phyloP scores from a whole-genome alignment of 2,329 filamentous ascomycete species.

The Zelopaecilomyces penicillatus region DNA sequence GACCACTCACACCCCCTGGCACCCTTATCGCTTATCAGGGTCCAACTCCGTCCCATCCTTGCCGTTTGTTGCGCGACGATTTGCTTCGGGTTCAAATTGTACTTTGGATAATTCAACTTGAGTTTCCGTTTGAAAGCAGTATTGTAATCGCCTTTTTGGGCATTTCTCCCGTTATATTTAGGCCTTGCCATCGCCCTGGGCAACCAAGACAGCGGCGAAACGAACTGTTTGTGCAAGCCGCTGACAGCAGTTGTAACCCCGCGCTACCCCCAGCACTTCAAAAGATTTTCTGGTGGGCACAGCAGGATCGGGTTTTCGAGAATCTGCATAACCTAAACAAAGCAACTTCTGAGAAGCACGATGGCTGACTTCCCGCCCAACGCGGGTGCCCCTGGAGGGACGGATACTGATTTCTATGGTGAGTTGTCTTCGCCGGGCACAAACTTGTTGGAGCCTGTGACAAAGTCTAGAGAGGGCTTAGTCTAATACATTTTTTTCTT shows the following conservation, averaged over 20 bases:
- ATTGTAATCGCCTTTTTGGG: no score
- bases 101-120: no score
- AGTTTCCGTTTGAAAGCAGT: no score
- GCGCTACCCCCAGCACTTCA: constrained; percentile 3
- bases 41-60: no score
- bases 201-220: no score
- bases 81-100: no score
- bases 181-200: no score
- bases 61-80: no score
- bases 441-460: not conserved
- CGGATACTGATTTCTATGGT: constrained; percentile 56
- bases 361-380: constrained; percentile 18
- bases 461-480: not conserved
- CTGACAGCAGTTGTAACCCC: constrained; percentile 1
- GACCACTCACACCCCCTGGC: no score
- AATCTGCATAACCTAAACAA: not conserved
- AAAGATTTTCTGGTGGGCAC: constrained; percentile 8
- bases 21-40: no score
- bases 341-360: constrained; percentile 5
- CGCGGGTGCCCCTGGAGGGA: constrained; percentile 19
- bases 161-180: no score
- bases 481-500: constrained; percentile 6
- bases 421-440: constrained; percentile 13
- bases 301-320: not conserved
- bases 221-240: no score